Conservation (phyloP, 2,329 filamentous ascomycete genomes). For the Neofusicoccum cordaticola region DNA sequence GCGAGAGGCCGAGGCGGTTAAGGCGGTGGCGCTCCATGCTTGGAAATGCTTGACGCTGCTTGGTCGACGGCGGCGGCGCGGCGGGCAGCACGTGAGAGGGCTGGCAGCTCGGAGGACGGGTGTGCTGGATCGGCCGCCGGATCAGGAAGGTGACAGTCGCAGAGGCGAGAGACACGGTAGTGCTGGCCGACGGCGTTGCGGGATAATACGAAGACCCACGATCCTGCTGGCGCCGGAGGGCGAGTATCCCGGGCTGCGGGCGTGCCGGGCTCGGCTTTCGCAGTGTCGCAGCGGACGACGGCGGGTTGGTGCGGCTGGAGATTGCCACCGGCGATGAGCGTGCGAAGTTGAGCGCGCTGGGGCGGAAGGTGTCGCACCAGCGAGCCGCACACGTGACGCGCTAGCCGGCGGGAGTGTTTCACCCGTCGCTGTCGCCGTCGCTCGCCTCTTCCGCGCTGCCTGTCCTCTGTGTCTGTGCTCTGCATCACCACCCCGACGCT, state of each 20-base stretch:
- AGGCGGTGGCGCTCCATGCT: neutral
- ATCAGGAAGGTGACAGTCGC: slow-evolving; percentile 4
- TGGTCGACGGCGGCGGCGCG: neutral
- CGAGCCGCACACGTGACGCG: neutral
- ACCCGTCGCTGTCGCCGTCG: neutral
- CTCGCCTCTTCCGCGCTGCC: neutral
- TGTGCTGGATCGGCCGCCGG: neutral
- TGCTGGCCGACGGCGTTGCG: neutral
- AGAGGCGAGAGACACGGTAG: neutral
- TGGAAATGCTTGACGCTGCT: slow-evolving; percentile 10
- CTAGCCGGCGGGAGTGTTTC: neutral
- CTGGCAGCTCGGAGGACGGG: neutral
- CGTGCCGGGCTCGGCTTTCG: too few relatives aligned
- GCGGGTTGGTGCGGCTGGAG: neutral
- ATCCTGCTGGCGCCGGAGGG: neutral
- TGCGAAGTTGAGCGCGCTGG: neutral
- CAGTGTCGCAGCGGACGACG: too few relatives aligned
- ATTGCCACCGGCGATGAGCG: neutral
- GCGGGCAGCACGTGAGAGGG: neutral
- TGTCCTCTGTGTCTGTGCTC: too few relatives aligned
- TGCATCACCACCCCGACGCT: too few relatives aligned
- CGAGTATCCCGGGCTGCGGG: neutral
- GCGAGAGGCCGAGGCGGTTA: neutral
- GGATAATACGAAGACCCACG: neutral
- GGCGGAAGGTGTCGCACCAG: neutral